These are phyloP conservation scores for Bidens hawaiensis DNA, from an alignment of 140 eudicot species.

Conservation along the genomic window DNA sequence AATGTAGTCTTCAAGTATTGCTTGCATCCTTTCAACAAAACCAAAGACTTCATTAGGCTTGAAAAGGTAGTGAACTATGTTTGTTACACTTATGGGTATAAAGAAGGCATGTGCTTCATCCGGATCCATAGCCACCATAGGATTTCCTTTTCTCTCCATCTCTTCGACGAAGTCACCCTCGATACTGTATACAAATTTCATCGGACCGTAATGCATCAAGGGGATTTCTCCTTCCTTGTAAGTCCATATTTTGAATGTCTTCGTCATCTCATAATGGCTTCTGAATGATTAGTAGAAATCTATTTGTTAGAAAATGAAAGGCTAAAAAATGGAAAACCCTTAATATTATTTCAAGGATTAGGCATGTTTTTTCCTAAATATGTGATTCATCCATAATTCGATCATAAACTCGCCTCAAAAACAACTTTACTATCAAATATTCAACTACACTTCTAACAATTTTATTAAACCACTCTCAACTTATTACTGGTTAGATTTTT, in stretches of 20 bases:
- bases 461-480: too few relatives aligned
- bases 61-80: slow-evolving; percentile 31
- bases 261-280: slow-evolving; percentile 47
- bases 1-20: slow-evolving; percentile 43
- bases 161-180: slow-evolving; percentile 48
- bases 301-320: background rate
- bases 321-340: background rate
- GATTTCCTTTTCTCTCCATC: slow-evolving; percentile 32
- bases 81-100: too few relatives aligned
- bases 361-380: too few relatives aligned
- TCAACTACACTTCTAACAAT: too few relatives aligned
- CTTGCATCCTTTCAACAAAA: slow-evolving; percentile 17
- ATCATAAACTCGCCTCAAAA: too few relatives aligned
- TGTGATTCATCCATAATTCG: too few relatives aligned
- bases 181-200: slow-evolving; percentile 32
- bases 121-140: slow-evolving; percentile 32
- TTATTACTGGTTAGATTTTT: too few relatives aligned
- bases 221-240: slow-evolving; percentile 53
- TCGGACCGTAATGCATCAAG: slow-evolving; percentile 40
- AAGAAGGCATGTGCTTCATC: too few relatives aligned
- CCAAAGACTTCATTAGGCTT: slow-evolving; percentile 14
- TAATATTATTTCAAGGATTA: too few relatives aligned
- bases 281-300: slow-evolving; percentile 19
- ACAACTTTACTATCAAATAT: too few relatives aligned
- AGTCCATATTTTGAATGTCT: slow-evolving; percentile 43